Percentiles rank a stretch among this genome's conserved stretches.
phyloP scores from a whole-genome alignment of 1,284 basidiomycete species.

The Irpex rosettiformis region DNA sequence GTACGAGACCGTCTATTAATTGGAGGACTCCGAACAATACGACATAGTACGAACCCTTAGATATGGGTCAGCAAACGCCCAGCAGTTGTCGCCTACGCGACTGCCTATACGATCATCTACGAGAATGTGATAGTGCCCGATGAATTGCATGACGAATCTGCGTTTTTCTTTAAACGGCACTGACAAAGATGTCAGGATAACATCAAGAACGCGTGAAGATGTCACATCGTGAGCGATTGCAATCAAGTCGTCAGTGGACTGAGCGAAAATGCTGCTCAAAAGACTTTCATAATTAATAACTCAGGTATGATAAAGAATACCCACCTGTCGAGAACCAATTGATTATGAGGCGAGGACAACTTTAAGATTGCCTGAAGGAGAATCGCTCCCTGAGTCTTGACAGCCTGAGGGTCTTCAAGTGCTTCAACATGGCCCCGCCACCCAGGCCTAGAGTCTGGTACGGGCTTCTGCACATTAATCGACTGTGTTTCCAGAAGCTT shows the following conservation, averaged over 20 bases:
- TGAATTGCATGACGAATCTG: slow-evolving; percentile 68
- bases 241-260: slow-evolving; percentile 59
- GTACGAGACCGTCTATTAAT: not conserved
- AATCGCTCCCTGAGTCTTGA: slow-evolving; percentile 83
- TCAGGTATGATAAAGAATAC: slow-evolving; percentile 11
- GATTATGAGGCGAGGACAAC: slow-evolving; percentile 62
- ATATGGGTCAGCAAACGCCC: slow-evolving; percentile 85
- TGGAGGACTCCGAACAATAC: not conserved
- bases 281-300: not conserved
- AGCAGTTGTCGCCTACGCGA: slow-evolving; percentile 83
- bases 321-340: slow-evolving; percentile 67
- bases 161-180: slow-evolving; percentile 68
- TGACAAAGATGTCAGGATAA: slow-evolving; percentile 64
- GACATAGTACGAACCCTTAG: slow-evolving; percentile 61
- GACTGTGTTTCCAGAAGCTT: slow-evolving; percentile 14
- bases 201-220: slow-evolving; percentile 83
- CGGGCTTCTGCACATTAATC: slow-evolving; percentile 19
- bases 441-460: slow-evolving; percentile 16
- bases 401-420: slow-evolving; percentile 41
- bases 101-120: slow-evolving; percentile 88
- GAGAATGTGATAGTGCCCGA: slow-evolving; percentile 74
- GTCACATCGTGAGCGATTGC: slow-evolving; percentile 68
- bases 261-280: slow-evolving; percentile 51
- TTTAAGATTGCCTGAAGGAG: slow-evolving; percentile 79
- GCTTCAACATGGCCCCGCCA: slow-evolving; percentile 5